phyloP scores from a whole-genome alignment of 495 filamentous ascomycete genomes.

The Barbatosphaeria neglecta region DNA sequence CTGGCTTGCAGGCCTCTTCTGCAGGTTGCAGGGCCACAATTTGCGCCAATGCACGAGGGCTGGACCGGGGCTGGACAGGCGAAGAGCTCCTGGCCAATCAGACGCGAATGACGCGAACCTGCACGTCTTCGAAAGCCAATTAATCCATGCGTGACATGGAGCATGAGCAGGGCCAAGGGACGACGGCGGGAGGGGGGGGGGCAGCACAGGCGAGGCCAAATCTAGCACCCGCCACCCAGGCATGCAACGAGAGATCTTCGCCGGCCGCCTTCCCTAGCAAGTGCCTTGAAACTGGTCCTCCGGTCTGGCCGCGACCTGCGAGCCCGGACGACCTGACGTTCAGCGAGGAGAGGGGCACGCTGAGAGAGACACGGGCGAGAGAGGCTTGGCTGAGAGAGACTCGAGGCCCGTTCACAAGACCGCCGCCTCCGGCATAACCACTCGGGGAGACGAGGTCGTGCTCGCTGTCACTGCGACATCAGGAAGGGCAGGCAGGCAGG shows the following conservation, averaged over 20 bases:
- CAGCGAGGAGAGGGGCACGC: too few species aligned
- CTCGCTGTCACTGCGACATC: not conserved
- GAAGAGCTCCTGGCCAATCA: not conserved
- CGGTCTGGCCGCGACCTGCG: not conserved
- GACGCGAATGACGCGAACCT: conserved; percentile 1
- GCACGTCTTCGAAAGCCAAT: not conserved
- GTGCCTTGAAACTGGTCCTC: not conserved
- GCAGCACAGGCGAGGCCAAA: not conserved
- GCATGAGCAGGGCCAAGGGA: not conserved
- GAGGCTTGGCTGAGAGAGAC: too few species aligned
- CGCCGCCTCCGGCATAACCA: not conserved
- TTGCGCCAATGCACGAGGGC: not conserved
- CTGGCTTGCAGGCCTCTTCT: not conserved
- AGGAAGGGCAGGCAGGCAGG: not conserved
- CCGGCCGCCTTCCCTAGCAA: not conserved
- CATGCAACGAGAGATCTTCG: conserved; percentile 1
- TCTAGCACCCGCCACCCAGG: not conserved
- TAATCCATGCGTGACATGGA: not conserved
- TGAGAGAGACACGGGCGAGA: too few species aligned
- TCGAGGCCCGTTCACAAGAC: not conserved
- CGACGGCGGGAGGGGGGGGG: not conserved
- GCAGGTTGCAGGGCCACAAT: not conserved
- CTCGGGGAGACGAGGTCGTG: not conserved
- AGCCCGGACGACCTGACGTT: not conserved
- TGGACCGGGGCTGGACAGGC: not conserved